A percentile compares a stretch with the other conserved stretches of the same genome.
These are phyloP conservation scores for Claviceps sp. DNA, from an alignment of 2,329 filamentous ascomycete genomes.

Conservation along the genomic window DNA sequence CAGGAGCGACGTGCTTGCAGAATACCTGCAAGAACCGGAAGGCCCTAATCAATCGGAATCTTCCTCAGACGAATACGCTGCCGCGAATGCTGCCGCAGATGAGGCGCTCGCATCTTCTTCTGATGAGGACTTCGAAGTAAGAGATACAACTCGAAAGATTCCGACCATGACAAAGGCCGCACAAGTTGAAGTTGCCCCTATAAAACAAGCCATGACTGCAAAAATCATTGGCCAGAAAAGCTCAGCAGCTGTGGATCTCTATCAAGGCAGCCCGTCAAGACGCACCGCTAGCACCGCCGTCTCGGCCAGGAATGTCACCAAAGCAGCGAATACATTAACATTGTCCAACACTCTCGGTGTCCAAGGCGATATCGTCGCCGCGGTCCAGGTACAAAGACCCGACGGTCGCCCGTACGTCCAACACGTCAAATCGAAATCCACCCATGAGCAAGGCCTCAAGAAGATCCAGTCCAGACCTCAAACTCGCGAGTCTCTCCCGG, in stretches of 20 bases:
- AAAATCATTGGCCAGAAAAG: constrained; percentile 19
- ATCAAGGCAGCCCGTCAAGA: neutral
- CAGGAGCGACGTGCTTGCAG: constrained; percentile 14
- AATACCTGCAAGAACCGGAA: constrained; percentile 13
- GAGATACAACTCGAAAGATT: constrained; percentile 24
- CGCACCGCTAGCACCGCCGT: neutral
- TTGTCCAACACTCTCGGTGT: neutral
- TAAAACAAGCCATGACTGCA: constrained; percentile 13
- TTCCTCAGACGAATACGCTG: constrained; percentile 22
- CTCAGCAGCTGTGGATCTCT: constrained; percentile 5
- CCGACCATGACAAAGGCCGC: constrained; percentile 11
- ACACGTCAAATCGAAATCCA: neutral
- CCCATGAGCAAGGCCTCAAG: neutral
- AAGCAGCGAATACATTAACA: no score
- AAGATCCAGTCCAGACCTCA: neutral
- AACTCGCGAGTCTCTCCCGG: neutral
- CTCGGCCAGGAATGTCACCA: neutral
- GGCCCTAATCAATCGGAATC: constrained; percentile 18
- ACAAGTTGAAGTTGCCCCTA: constrained; percentile 14
- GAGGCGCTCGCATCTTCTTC: constrained; percentile 17
- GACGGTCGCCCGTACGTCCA: neutral
- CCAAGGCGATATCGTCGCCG: neutral
- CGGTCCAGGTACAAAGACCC: neutral
- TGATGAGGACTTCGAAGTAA: constrained; percentile 13
- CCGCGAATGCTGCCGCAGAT: constrained; percentile 14